phyloP scores from a whole-genome alignment of 768 basidiomycete species.

The Russula dissimulans region DNA sequence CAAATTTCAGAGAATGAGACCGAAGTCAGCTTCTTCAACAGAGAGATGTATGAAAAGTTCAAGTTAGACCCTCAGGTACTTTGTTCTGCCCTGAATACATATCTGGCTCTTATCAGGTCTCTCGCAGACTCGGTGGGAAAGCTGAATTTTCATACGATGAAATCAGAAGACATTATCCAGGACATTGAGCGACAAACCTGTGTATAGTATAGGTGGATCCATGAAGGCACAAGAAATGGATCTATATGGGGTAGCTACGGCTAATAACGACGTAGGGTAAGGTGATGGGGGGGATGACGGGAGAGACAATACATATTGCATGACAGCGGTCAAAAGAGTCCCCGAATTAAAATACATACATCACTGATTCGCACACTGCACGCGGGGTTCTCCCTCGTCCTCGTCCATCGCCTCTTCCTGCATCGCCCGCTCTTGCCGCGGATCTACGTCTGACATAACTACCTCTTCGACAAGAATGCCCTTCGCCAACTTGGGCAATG shows the following conservation, averaged over 20 bases:
- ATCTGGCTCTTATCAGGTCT: neutral
- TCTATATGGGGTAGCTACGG: slow-evolving; percentile 18
- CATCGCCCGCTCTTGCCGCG: slow-evolving; percentile 44
- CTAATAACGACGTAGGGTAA: slow-evolving; percentile 11
- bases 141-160: neutral
- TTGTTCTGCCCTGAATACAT: neutral
- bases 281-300: neutral
- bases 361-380: slow-evolving; percentile 92
- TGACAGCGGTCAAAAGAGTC: slow-evolving; percentile 7
- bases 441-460: slow-evolving; percentile 69
- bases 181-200: neutral
- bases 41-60: slow-evolving; percentile 68
- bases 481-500: slow-evolving; percentile 60
- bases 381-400: slow-evolving; percentile 82
- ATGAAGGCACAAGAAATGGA: slow-evolving; percentile 1
- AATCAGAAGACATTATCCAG: neutral
- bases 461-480: slow-evolving; percentile 74
- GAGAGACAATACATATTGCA: slow-evolving; percentile 12
- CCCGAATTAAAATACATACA: slow-evolving; percentile 5
- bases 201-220: slow-evolving; percentile 4
- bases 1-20: slow-evolving; percentile 78
- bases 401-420: slow-evolving; percentile 84
- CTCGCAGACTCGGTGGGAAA: slow-evolving; percentile 18
- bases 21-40: slow-evolving; percentile 88
- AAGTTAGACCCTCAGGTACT: slow-evolving; percentile 71